Base-by-base conservation (phyloP, 1,139 yeast species). In the Protomyces arabidopsidicola region DNA sequence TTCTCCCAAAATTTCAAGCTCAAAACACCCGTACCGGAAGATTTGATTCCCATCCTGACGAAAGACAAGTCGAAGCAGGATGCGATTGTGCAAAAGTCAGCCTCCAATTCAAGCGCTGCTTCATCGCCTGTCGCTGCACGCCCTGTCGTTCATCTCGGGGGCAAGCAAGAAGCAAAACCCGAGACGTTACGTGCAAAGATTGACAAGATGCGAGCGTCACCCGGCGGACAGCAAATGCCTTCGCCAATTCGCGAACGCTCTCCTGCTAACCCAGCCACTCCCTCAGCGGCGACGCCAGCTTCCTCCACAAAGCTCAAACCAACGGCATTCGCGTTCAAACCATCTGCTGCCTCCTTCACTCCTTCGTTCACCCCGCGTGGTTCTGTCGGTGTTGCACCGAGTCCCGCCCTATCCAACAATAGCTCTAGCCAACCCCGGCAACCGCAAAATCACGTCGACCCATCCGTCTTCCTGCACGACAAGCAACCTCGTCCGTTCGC, bases 1-100 rank as follows among this genome's bases (percentile, higher is more conserved):
- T 90, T 90, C 72, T 84, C 96, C 60, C 90, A 89, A 60, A 87
- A 83, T 69, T 88, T 88, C 75, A 89, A 88, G 75, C 83, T 90
- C 64, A 70, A 69, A 24, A 72, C 77, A 1, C 79, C 79, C 2
- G 77, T 77, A 6, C 96, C 96, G 4, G 75, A 82, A 42, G 96
- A 90, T 72, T 79, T 89, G 71, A 79, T 87, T 67, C 93, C 95
- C 3, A 86, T 88, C 45, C 77, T 87, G 54, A 78, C 91, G 6
- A 87, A 86, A 72, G 89, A 85, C 71, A 84, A 83, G 71, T 73
- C 75, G 35, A 85, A 84, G 71, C 89, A 84, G 72, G 84, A 83
- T 67, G 87, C 85, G 71, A 84, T 84, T 55, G 69, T 75, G 63
- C 77, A 75, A 42, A 68, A 66, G 55, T 50, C 14, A n/a, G 64